A percentile compares a stretch with the other conserved stretches of the same genome.
Conservation (phyloP, 2,329 filamentous ascomycete species). For the Alternaria longipes region DNA sequence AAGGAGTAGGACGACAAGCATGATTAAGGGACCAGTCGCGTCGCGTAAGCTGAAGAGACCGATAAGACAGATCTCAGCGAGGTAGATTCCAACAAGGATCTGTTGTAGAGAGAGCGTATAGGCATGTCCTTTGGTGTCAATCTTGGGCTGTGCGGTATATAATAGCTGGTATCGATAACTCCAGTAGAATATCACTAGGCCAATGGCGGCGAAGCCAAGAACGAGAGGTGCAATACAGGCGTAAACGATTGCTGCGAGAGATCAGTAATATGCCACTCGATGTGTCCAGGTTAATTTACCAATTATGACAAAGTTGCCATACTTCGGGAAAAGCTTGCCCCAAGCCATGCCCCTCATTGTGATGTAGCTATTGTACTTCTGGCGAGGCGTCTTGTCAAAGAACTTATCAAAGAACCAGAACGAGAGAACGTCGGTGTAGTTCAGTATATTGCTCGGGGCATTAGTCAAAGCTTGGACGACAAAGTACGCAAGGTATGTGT, state of each 20-base stretch:
- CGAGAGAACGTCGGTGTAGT: slow-evolving; percentile 76
- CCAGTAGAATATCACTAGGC: slow-evolving; percentile 82
- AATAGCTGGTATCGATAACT: slow-evolving; percentile 92
- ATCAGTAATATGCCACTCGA: slow-evolving; percentile 19
- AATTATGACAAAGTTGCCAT: slow-evolving; percentile 53
- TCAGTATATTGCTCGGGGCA: slow-evolving; percentile 77
- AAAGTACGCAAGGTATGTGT: slow-evolving; percentile 96
- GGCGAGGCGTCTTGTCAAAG: slow-evolving; percentile 74
- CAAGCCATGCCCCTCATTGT: slow-evolving; percentile 48
- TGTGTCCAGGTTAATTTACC: slow-evolving; percentile 34
- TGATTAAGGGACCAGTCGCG: slow-evolving; percentile 46
- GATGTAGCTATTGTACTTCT: slow-evolving; percentile 50
- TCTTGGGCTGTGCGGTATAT: slow-evolving; percentile 81
- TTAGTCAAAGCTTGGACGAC: slow-evolving; percentile 88
- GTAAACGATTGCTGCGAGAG: slow-evolving; percentile 75
- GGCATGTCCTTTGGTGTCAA: slow-evolving; percentile 87
- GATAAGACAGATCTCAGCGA: slow-evolving; percentile 82
- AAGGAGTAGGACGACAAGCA: slow-evolving; percentile 44
- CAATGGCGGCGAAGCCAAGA: slow-evolving; percentile 80
- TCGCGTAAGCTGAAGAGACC: slow-evolving; percentile 72
- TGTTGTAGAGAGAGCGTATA: slow-evolving; percentile 91
- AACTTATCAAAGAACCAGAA: slow-evolving; percentile 78
- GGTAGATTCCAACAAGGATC: slow-evolving; percentile 82
- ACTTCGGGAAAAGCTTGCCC: slow-evolving; percentile 54
- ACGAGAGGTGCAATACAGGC: slow-evolving; percentile 87